These are phyloP conservation scores for Syzygium grande DNA, from an alignment of 345 rosid genomes.

Conservation along the genomic window DNA sequence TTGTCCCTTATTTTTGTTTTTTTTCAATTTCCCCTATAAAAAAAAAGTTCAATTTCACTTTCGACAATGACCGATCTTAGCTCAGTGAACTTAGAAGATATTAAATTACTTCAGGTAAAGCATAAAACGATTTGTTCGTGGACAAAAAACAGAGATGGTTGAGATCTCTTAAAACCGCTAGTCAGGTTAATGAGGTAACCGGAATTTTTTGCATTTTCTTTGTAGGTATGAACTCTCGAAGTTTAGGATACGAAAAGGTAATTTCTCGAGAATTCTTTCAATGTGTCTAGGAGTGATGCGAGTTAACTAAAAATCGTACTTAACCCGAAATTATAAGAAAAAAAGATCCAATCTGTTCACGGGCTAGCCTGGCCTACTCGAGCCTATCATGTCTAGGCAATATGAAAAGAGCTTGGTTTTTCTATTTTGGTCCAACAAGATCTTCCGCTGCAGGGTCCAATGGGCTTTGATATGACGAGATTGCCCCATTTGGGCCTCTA, in stretches of 20 bases:
- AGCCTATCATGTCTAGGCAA: background rate
- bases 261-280: background rate
- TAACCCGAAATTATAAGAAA: background rate
- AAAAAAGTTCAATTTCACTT: background rate
- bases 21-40: background rate
- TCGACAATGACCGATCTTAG: background rate
- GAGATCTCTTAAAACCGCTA: background rate
- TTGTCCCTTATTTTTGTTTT: background rate
- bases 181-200: background rate
- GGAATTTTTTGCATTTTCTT: background rate
- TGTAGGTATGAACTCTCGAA: background rate
- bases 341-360: background rate
- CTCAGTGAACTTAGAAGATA: background rate
- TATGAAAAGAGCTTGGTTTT: background rate
- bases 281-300: background rate
- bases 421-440: background rate
- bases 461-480: background rate
- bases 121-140: background rate
- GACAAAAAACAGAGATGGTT: background rate
- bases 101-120: background rate
- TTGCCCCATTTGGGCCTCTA: background rate
- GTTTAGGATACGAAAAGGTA: background rate
- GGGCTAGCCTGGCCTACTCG: background rate
- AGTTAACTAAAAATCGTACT: background rate
- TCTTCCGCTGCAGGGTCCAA: background rate